Percentiles rank a stretch among this genome's conserved stretches.
phyloP scores from a whole-genome alignment of 169 alveolate genomes.

The Plasmodium sp. region DNA sequence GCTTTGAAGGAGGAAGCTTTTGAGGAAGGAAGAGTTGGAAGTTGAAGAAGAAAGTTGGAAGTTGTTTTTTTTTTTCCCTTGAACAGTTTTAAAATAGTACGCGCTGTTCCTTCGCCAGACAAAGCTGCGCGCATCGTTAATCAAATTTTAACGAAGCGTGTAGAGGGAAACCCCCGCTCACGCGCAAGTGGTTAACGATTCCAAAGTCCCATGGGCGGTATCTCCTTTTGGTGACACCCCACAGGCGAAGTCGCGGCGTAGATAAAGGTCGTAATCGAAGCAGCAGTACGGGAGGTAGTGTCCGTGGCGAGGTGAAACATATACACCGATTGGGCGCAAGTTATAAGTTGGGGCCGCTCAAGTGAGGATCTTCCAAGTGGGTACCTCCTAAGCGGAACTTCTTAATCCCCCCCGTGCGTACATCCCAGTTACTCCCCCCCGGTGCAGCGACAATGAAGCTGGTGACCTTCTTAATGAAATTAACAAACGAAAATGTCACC shows the following conservation, averaged over 20 bases:
- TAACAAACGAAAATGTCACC: conserved; percentile 96
- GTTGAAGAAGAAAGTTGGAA: background rate
- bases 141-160: background rate
- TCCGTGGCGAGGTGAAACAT: background rate
- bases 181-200: background rate
- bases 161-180: background rate
- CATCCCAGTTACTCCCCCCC: background rate
- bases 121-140: background rate
- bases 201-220: background rate
- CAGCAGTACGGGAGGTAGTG: background rate
- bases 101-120: background rate
- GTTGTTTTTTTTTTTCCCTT: background rate
- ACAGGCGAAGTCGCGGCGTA: background rate
- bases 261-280: background rate
- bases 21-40: background rate
- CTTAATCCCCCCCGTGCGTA: background rate
- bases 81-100: background rate
- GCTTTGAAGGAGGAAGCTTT: background rate
- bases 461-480: conserved; percentile 96
- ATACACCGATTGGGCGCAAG: background rate
- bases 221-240: background rate
- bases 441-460: conserved; percentile 92
- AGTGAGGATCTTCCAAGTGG: background rate
- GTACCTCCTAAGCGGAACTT: too few relatives aligned
- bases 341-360: background rate